Evolutionary conservation across 2,329 filamentous ascomycete species (phyloP).

Genomic region (Ceratocystis papillata): DNA sequence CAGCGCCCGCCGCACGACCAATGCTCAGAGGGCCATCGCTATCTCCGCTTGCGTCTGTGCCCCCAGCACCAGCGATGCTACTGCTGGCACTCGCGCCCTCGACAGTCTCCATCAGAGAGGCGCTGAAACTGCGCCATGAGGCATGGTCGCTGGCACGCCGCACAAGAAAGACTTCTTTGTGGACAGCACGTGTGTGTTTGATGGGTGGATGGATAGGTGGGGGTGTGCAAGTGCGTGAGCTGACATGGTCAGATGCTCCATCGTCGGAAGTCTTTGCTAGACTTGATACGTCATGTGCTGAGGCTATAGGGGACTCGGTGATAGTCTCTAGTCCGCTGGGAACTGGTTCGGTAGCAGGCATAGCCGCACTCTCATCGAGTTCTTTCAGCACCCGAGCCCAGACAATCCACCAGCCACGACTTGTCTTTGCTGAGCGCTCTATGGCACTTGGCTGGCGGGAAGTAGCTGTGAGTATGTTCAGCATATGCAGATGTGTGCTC

Average conservation of each 20-base stretch:
- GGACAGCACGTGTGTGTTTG: slow-evolving; percentile 26
- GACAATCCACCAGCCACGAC: slow-evolving; percentile 58
- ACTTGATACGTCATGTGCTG: not conserved
- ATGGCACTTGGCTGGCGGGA: slow-evolving; percentile 35
- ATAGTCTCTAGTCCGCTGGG: slow-evolving; percentile 20
- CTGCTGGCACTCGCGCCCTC: slow-evolving; percentile 27
- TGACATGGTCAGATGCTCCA: slow-evolving; percentile 22
- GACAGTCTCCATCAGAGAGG: slow-evolving; percentile 28
- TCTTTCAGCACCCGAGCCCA: slow-evolving; percentile 47
- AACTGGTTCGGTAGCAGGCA: not conserved
- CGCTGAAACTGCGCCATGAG: slow-evolving; percentile 33
- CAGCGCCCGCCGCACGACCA: not conserved
- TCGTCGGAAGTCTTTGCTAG: not conserved
- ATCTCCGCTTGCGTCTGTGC: slow-evolving; percentile 32
- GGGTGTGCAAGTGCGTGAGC: slow-evolving; percentile 5
- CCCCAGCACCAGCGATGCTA: not conserved
- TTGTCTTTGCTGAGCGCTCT: slow-evolving; percentile 56
- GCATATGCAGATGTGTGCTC: slow-evolving; percentile 53
- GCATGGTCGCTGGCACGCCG: slow-evolving; percentile 48
- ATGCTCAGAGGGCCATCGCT: slow-evolving; percentile 35
- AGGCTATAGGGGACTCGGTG: slow-evolving; percentile 18
- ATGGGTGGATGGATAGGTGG: not conserved
- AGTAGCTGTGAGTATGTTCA: slow-evolving; percentile 42
- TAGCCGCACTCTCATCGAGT: not conserved
- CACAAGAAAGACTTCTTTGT: slow-evolving; percentile 53